Conservation (phyloP, 164 flowering plant species). For the Sextonia rubra region DNA sequence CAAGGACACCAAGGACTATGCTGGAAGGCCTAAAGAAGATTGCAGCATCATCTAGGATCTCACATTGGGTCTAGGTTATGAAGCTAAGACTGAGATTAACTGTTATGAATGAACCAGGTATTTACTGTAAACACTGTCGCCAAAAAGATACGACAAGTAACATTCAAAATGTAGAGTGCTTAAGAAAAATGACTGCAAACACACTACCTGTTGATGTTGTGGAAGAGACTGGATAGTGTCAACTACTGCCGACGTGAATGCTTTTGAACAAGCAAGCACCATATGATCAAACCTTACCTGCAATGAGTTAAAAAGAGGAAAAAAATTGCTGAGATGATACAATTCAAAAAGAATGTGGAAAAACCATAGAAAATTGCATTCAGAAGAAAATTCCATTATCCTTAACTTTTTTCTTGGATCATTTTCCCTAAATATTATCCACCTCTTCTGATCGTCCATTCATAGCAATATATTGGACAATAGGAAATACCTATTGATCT, state of each 20-base stretch:
- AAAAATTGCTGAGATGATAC: neutral
- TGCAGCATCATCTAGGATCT: neutral
- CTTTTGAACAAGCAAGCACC: conserved; percentile 79
- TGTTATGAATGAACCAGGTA: neutral
- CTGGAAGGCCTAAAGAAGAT: neutral
- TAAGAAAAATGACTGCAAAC: neutral
- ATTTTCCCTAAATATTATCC: no score
- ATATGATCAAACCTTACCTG: conserved; percentile 88
- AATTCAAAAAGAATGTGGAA: neutral
- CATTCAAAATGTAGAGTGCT: neutral
- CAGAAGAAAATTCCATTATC: no score
- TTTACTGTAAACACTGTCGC: neutral
- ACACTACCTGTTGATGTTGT: conserved; percentile 85
- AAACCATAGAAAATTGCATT: no score
- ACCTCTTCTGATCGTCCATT: no score
- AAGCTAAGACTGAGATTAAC: neutral
- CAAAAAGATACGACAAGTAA: neutral
- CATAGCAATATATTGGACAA: no score
- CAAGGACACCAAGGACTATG: neutral
- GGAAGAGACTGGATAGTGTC: conserved; percentile 92
- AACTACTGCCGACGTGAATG: conserved; percentile 64
- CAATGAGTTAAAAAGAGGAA: conserved; percentile 10
- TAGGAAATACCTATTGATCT: no score
- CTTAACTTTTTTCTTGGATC: no score
- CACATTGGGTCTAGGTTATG: neutral